Evolutionary conservation across 2,329 filamentous ascomycete species (phyloP), one percentile per base, ranked within the genome.

Genomic region (Fusarium beomiforme): DNA sequence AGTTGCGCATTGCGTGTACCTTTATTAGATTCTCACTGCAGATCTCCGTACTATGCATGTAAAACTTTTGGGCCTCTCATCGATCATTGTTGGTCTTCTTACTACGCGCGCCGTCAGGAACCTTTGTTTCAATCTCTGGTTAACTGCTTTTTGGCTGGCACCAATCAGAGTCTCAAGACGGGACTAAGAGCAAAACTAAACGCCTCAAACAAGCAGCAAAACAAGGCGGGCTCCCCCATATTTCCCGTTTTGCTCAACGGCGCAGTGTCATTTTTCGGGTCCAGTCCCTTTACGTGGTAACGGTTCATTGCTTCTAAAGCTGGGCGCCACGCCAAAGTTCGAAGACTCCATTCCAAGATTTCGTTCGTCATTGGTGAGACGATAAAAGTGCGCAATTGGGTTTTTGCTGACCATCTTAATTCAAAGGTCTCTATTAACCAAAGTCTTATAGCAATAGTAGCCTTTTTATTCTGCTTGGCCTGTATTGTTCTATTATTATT

Each of bases 221-320:
- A 62, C 69, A 69, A 43, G 58, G 49, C 60, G 51, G 61, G 36
- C 23, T 59, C 69, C 69, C 57, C 69, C 69, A 51, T 72, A 59
- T 70, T 72, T 59, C 69, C 65, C 61, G 61, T 67, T 72, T 72
- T 47, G 67, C 60, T 39, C 24, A 54, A 62, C 51, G 55, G 57
- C 44, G 39, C 31, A 67, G 33, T 41, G 61, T 59, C 24, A 54
- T 41, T 47, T 54, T 54, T 60, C 47, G 16, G 37, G 51, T 31
- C 49, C 49, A 61, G 19, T 41, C 37, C 46, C 42, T 56, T 47
- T 29, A 49, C 56, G 66, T 68, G 61, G 64, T 26, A 71, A 58
- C 41, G 50, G 50, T 53, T 64, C 34, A 47, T 64, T 59, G 46
- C 39, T 26, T 57, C 56, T 57, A 57, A 60, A 57, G 37, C 50